phyloP scores from a whole-genome alignment of 441 rosid species.

The Monsonia emarginata region DNA sequence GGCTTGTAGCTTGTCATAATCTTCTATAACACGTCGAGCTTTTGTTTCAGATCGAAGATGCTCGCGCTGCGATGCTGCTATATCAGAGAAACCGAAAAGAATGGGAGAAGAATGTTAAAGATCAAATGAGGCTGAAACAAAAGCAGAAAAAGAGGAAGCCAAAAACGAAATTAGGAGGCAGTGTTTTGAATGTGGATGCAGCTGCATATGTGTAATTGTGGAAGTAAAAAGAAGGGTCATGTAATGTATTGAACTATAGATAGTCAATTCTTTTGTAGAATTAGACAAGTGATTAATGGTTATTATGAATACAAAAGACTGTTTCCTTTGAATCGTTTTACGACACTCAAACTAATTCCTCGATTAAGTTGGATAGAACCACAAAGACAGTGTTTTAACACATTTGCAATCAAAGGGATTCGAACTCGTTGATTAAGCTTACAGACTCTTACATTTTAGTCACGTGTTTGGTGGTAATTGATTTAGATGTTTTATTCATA shows the following conservation, averaged over 20 bases:
- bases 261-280: background rate
- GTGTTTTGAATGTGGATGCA: conserved; percentile 14
- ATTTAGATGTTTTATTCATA: too few species aligned
- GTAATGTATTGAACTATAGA: background rate
- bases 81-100: conserved; percentile 55
- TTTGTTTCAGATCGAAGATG: conserved; percentile 58
- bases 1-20: background rate
- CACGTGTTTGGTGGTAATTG: too few species aligned
- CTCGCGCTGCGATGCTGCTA: conserved; percentile 87
- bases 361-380: too few species aligned
- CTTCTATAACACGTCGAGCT: background rate
- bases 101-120: conserved; percentile 67
- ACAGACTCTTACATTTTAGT: too few species aligned
- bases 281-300: background rate
- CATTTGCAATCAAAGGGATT: too few species aligned
- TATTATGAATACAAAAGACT: background rate
- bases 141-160: conserved; percentile 60
- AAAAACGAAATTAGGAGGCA: conserved; percentile 43
- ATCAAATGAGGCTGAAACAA: conserved; percentile 43
- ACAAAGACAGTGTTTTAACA: too few species aligned
- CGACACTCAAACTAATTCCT: too few species aligned
- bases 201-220: conserved; percentile 5
- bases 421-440: too few species aligned
- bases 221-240: background rate
- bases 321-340: background rate